Evolutionary conservation across 1,284 basidiomycete genomes (phyloP).

Genomic region (Leccinum cinnamomeum): DNA sequence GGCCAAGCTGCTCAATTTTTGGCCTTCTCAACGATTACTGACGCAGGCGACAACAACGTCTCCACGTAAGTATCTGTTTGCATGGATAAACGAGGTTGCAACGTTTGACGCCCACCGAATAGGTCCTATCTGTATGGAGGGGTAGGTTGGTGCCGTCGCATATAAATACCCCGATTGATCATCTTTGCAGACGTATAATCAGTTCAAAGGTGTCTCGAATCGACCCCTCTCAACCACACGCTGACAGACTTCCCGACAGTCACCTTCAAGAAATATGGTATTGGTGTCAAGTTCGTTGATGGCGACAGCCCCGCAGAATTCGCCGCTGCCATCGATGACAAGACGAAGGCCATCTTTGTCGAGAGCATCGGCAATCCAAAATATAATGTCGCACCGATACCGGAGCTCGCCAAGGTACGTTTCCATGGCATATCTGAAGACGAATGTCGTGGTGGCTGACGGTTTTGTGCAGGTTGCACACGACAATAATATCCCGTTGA

Average conservation of each 20-base stretch:
- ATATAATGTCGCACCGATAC: slow-evolving; percentile 65
- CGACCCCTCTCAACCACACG: neutral
- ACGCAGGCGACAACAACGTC: slow-evolving; percentile 76
- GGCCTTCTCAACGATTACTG: slow-evolving; percentile 65
- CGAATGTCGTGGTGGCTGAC: neutral
- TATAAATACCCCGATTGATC: neutral
- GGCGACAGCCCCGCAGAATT: slow-evolving; percentile 62
- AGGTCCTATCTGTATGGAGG: slow-evolving; percentile 64
- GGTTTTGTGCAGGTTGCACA: slow-evolving; percentile 54
- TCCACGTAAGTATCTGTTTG: slow-evolving; percentile 48
- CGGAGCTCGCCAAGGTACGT: slow-evolving; percentile 65
- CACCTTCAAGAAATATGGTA: slow-evolving; percentile 73
- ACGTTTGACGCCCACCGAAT: neutral
- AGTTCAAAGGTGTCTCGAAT: slow-evolving; percentile 67
- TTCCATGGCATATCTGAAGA: no score
- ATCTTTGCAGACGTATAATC: slow-evolving; percentile 69
- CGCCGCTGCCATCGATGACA: slow-evolving; percentile 70
- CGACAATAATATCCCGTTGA: slow-evolving; percentile 68
- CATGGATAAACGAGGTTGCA: neutral
- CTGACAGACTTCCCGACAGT: slow-evolving; percentile 40
- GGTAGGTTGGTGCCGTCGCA: slow-evolving; percentile 36
- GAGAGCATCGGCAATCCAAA: slow-evolving; percentile 87
- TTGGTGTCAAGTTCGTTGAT: slow-evolving; percentile 74
- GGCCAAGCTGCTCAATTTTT: slow-evolving; percentile 83
- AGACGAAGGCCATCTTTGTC: slow-evolving; percentile 75